A percentile compares a stretch with the other conserved stretches of the same genome.
Evolutionary conservation across 192 early-diverging fungal genomes (phyloP).

Genomic region (Pilobolus umbonatus): DNA sequence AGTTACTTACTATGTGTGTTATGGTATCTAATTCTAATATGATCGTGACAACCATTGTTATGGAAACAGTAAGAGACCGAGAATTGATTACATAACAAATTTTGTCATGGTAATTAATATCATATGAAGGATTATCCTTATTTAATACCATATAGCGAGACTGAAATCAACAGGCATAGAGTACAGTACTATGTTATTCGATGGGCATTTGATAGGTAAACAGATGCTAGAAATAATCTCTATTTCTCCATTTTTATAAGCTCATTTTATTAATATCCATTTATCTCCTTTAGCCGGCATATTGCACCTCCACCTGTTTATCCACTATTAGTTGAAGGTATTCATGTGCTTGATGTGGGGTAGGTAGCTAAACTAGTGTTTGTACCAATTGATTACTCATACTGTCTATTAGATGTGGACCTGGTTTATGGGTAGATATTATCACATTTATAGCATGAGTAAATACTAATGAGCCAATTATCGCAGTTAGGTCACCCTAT

Average conservation of each 20-base stretch:
- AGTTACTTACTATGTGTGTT: neutral
- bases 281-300: neutral
- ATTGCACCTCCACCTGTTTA: conserved; percentile 15
- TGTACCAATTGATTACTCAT: neutral
- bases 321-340: conserved; percentile 5
- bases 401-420: conserved; percentile 15
- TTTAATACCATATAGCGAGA: conserved; percentile 19
- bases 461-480: neutral
- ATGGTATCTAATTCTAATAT: neutral
- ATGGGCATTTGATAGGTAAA: conserved; percentile 32
- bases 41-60: too few relatives aligned
- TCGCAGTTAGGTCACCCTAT: conserved; percentile 8
- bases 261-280: neutral
- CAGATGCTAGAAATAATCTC: neutral
- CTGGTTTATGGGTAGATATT: conserved; percentile 22
- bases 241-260: neutral
- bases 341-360: conserved; percentile 21
- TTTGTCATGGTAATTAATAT: neutral
- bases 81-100: too few relatives aligned
- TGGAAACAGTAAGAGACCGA: too few relatives aligned
- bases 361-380: conserved; percentile 1
- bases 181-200: conserved; percentile 25
- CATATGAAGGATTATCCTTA: neutral
- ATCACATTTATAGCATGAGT: neutral
- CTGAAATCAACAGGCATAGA: conserved; percentile 23